Percentiles rank a stretch among this genome's conserved stretches.
These are phyloP conservation scores for Sclerotinia nivalis DNA, from an alignment of 2,329 filamentous ascomycete species.

Conservation along the genomic window DNA sequence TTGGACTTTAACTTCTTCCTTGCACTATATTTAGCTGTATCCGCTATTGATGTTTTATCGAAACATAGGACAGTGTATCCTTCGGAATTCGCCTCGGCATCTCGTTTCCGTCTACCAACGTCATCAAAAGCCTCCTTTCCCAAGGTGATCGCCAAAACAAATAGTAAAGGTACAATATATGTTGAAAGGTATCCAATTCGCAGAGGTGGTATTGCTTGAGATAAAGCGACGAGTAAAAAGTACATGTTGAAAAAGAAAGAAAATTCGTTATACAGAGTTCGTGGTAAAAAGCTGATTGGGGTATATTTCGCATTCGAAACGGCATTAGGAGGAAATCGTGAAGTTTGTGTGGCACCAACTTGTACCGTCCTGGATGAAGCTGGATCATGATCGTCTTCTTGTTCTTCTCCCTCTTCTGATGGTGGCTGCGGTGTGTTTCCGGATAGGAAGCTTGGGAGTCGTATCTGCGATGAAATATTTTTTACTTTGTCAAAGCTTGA, in stretches of 20 bases:
- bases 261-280: slow-evolving; percentile 97
- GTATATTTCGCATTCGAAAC: slow-evolving; percentile 99
- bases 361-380: slow-evolving; percentile 72
- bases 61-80: slow-evolving; percentile 78
- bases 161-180: slow-evolving; percentile 88
- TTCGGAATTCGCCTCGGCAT: slow-evolving; percentile 93
- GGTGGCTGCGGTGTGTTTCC: slow-evolving; percentile 32
- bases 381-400: slow-evolving; percentile 60
- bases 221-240: slow-evolving; percentile 91
- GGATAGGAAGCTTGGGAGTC: slow-evolving; percentile 69
- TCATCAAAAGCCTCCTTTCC: slow-evolving; percentile 97
- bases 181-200: slow-evolving; percentile 94
- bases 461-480: slow-evolving; percentile 54
- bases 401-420: slow-evolving; percentile 44
- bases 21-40: slow-evolving; percentile 42
- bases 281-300: slow-evolving; percentile 86
- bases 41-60: slow-evolving; percentile 52
- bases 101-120: slow-evolving; percentile 78
- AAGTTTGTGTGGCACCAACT: slow-evolving; percentile 71
- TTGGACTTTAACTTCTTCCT: slow-evolving; percentile 52
- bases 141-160: slow-evolving; percentile 88
- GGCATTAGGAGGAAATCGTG: slow-evolving; percentile 83
- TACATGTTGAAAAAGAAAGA: slow-evolving; percentile 99
- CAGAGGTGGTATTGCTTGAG: slow-evolving; percentile 85
- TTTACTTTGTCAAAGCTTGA: slow-evolving; percentile 47